Evolutionary conservation across 768 basidiomycete genomes (phyloP).

Genomic region (Ramaria rubella): DNA sequence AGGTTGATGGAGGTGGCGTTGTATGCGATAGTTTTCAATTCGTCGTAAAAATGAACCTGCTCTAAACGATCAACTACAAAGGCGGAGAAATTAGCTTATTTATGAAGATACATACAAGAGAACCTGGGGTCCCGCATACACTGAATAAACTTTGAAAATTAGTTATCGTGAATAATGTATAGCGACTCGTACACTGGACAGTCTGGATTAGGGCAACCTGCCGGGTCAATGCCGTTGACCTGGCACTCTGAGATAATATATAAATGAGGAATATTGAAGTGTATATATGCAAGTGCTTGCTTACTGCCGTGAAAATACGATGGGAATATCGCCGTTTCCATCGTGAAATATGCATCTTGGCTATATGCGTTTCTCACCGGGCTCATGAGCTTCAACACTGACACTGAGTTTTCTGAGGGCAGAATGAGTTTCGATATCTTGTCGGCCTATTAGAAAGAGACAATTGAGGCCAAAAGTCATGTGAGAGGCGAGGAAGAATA

Average conservation of each 20-base stretch:
- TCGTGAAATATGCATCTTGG: conserved; percentile 34
- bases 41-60: conserved; percentile 46
- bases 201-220: conserved; percentile 73
- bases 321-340: conserved; percentile 59
- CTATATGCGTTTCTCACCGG: conserved; percentile 45
- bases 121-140: conserved; percentile 78
- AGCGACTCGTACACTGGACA: conserved; percentile 43
- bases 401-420: conserved; percentile 20
- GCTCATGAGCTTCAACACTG: conserved; percentile 29
- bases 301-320: conserved; percentile 62
- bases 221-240: conserved; percentile 46
- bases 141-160: not conserved
- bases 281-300: not conserved
- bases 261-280: not conserved
- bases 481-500: not conserved
- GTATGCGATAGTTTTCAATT: conserved; percentile 44
- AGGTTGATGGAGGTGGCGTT: conserved; percentile 34
- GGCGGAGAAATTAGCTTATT: not conserved
- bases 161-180: not conserved
- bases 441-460: conserved; percentile 24
- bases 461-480: not conserved
- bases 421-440: conserved; percentile 31
- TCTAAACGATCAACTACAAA: not conserved
- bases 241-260: conserved; percentile 39
- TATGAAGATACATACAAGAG: conserved; percentile 37